Base-by-base conservation (phyloP, 345 rosid genomes). In the Acer negundo region DNA sequence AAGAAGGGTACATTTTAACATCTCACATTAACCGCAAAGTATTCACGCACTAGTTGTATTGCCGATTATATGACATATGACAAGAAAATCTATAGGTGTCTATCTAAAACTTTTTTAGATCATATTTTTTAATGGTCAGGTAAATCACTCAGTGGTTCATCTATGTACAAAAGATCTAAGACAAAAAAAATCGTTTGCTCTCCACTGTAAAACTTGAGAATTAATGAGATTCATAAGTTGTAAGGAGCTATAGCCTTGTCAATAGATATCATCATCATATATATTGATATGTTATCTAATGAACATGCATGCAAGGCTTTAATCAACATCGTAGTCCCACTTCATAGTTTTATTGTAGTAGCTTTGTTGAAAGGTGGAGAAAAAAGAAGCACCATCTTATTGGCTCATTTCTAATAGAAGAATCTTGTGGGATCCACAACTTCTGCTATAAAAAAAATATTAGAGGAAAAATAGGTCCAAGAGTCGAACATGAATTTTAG, bases 221-320 rank as follows among this genome's bases (percentile, higher is more conserved):
- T 7, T 5, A 74, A 40, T 2, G 40, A 72, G 71, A 65, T 67
- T 84, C 86, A 81, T 49, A 62, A 67, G 26, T 40, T 74, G 6
- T 4, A 7, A 49, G 24, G 75, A 64, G 74, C 26, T 23, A 15
- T 65, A 28, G 75, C 68, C 3, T 79, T 13, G 16, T 73, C 82
- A 67, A 42, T 11, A 2, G n/a, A 46, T n/a, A n/a, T n/a, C 7
- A 19, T 58, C 62, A 19, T 58, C 26, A 59, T 56, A n/a, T 56
- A n/a, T 3, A 56, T 56, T 3, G 1, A 56, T 56, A 56, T 56
- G 24, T 10, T 59, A 74, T 62, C 75, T 49, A 70, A 53, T 35
- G 75, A 80, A 73, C 84, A 78, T 77, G 84, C 82, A 78, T 77
- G 84, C 69, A 61, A 31, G 42, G 24, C 74, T 71, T 78, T 59